Base-by-base conservation (phyloP, 805 yeast species). In the Grigorovia transvaalensis region DNA sequence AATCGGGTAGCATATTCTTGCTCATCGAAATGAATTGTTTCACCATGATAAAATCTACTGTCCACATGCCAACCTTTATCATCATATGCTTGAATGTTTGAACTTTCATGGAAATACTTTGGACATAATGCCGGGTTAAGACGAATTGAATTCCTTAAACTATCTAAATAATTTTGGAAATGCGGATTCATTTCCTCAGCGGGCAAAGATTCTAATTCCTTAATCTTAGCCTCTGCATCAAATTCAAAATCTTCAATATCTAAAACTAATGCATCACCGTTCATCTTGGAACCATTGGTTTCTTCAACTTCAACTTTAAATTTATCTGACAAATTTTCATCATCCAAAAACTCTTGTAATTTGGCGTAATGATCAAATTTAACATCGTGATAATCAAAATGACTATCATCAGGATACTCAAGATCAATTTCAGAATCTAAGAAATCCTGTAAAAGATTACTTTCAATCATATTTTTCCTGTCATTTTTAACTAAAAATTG, bases 11-110 rank as follows among this genome's bases (percentile, higher is more conserved):
- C 12, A 20, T 23, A 45, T 45, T 45, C 47, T 45, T 45, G 47
- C 15, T 45, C 30, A 45, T 45, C 46, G 30, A 59, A 50, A 49
- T 57, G 59, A 62, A 71, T 67, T 8, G 58, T 46, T 50, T 67
- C 68, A 58, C 82, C 83, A 55, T 74, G 74, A 68, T 79, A 81
- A 54, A 81, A 81, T 51, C 84, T 64, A 71, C 74, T 75, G 60
- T 81, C 86, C 56, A 78, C 77, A 62, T 81, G 85, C 35, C 50
- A 49, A 3, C 70, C 70, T 52, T 57, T 56, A 27, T 30, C 46
- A 18, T 30, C 19, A 27, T 44, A 44, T 17, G 19, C 46, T 19
- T 44, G 46, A 7, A 44, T 18, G 23, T 23, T 23, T 13, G 46
- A n/a, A 20, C 33, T 23, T 44, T 67, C 71, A 2, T 53, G 51